phyloP scores from a whole-genome alignment of 2,329 filamentous ascomycete species.

The Apiospora malaysiana region DNA sequence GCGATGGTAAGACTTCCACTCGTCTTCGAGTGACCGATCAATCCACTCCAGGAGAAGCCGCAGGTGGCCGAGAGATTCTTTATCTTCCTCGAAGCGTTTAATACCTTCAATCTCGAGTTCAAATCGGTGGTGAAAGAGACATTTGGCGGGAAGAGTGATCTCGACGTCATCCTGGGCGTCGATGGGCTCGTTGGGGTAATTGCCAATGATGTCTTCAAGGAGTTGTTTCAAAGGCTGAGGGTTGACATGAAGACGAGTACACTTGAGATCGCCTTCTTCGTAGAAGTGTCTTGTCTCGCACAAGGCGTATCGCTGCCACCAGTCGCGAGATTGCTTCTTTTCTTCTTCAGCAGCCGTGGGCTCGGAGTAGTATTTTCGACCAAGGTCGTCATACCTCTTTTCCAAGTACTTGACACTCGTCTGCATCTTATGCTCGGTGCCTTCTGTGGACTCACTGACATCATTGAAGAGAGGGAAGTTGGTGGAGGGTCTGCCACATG shows the following conservation, averaged over 20 bases:
- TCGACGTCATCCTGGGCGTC: slow-evolving; percentile 31
- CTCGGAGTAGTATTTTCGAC: slow-evolving; percentile 36
- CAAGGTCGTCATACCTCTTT: slow-evolving; percentile 32
- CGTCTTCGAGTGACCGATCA: slow-evolving; percentile 40
- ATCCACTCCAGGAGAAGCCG: slow-evolving; percentile 39
- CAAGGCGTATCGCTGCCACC: slow-evolving; percentile 39
- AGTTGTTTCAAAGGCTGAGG: slow-evolving; percentile 36
- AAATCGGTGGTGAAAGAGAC: slow-evolving; percentile 37
- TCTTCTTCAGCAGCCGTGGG: slow-evolving; percentile 27
- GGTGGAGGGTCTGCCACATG: not conserved
- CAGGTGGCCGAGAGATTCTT: slow-evolving; percentile 35
- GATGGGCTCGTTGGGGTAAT: slow-evolving; percentile 30
- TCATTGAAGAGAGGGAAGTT: not conserved
- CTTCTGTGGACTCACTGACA: slow-evolving; percentile 5
- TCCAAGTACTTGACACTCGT: slow-evolving; percentile 38
- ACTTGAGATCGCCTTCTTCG: slow-evolving; percentile 29
- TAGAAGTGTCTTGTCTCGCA: slow-evolving; percentile 36
- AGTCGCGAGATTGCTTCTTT: slow-evolving; percentile 32
- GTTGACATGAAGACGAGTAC: slow-evolving; percentile 38
- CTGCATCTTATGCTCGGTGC: slow-evolving; percentile 36
- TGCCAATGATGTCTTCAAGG: slow-evolving; percentile 36
- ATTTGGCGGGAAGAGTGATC: slow-evolving; percentile 33
- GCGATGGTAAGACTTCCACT: slow-evolving; percentile 35
- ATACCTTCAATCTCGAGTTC: slow-evolving; percentile 34
- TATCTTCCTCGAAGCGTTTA: slow-evolving; percentile 34